Percentiles rank a stretch among this genome's conserved stretches.
phyloP scores from a whole-genome alignment of 2,329 filamentous ascomycete species.

The Fusarium piperis region DNA sequence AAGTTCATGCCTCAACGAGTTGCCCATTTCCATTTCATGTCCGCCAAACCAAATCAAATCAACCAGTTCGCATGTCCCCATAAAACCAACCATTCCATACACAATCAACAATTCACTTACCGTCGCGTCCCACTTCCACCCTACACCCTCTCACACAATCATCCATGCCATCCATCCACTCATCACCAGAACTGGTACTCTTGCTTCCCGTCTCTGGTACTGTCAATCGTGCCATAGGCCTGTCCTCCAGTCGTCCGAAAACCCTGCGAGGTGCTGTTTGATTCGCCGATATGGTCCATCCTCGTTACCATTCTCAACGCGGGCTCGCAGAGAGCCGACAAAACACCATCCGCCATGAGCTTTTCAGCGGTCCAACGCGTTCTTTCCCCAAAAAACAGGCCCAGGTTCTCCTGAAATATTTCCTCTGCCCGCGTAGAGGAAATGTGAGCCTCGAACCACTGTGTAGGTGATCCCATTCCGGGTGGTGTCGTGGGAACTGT shows the following conservation, averaged over 20 bases:
- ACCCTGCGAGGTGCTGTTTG: slow-evolving; percentile 41
- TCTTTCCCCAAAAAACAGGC: slow-evolving; percentile 40
- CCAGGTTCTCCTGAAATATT: slow-evolving; percentile 39
- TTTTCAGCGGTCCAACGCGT: slow-evolving; percentile 38
- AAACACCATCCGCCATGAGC: slow-evolving; percentile 32
- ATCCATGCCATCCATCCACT: background rate
- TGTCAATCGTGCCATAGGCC: slow-evolving; percentile 7
- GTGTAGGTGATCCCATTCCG: slow-evolving; percentile 9
- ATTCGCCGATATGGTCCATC: slow-evolving; percentile 46
- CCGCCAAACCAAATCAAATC: background rate
- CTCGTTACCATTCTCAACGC: slow-evolving; percentile 43
- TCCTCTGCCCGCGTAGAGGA: slow-evolving; percentile 33
- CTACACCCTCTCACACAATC: background rate
- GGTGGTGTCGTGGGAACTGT: slow-evolving; percentile 14
- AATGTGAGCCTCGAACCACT: slow-evolving; percentile 45
- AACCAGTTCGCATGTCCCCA: background rate
- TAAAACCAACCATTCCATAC: background rate
- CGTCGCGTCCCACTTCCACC: background rate
- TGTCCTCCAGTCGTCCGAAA: slow-evolving; percentile 4
- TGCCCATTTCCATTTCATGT: background rate
- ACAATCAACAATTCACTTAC: background rate
- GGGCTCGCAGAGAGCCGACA: slow-evolving; percentile 42
- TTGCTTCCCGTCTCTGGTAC: slow-evolving; percentile 2
- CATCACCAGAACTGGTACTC: slow-evolving; percentile 33
- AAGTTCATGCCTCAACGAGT: background rate